These are phyloP conservation scores for Pseudogymnoascus sp. DNA, from an alignment of 2,329 filamentous ascomycete species.

Conservation along the genomic window DNA sequence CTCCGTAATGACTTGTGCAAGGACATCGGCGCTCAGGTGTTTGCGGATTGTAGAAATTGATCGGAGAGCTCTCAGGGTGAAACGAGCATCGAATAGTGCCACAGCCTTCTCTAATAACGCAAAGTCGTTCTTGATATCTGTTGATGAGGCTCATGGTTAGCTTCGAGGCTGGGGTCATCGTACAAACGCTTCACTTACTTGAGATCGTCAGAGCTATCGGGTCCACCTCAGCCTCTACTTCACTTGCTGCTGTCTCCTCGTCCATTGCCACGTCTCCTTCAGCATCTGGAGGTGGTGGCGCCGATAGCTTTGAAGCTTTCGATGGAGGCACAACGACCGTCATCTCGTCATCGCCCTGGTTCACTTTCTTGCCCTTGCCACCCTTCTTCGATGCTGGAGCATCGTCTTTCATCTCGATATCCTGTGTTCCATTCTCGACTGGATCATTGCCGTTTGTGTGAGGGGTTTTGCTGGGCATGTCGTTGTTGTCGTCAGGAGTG, in stretches of 20 bases:
- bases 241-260: slow-evolving; percentile 35
- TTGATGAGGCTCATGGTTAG: slow-evolving; percentile 18
- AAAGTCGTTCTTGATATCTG: slow-evolving; percentile 95
- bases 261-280: slow-evolving; percentile 70
- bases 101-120: slow-evolving; percentile 87
- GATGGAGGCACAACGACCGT: slow-evolving; percentile 72
- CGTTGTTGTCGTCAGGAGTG: slow-evolving; percentile 22
- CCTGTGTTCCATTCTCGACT: slow-evolving; percentile 61
- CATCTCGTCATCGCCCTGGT: slow-evolving; percentile 70
- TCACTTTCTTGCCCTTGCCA: slow-evolving; percentile 58
- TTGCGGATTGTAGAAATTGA: slow-evolving; percentile 96
- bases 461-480: slow-evolving; percentile 68
- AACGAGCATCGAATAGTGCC: slow-evolving; percentile 86
- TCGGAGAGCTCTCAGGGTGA: slow-evolving; percentile 86
- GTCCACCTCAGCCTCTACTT: slow-evolving; percentile 44
- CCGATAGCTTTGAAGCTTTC: slow-evolving; percentile 56
- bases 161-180: not conserved
- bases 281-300: slow-evolving; percentile 50
- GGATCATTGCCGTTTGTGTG: slow-evolving; percentile 61
- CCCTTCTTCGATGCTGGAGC: slow-evolving; percentile 51
- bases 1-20: slow-evolving; percentile 74
- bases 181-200: slow-evolving; percentile 41
- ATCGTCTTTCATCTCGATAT: slow-evolving; percentile 66
- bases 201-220: slow-evolving; percentile 53
- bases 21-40: slow-evolving; percentile 73